These are phyloP conservation scores for Gypsophila paniculata DNA, from an alignment of 179 eudicot genomes.

Conservation along the genomic window DNA sequence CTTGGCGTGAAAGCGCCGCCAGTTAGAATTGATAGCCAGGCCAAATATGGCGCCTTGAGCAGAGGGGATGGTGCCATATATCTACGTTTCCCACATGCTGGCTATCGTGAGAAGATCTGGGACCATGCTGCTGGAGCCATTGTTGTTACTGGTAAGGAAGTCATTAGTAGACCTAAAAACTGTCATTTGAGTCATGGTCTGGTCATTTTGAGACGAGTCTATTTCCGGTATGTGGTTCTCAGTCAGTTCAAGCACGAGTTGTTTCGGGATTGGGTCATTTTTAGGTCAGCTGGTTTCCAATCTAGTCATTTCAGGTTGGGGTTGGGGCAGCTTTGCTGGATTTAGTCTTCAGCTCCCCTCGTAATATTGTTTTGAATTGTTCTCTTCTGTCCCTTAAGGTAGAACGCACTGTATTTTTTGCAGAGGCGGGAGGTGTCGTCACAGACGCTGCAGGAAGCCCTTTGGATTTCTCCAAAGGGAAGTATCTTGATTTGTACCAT, in stretches of 20 bases:
- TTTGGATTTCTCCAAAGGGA: slow-evolving; percentile 85
- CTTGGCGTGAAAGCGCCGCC: slow-evolving; percentile 97
- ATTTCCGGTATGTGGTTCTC: no score
- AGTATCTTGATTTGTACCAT: slow-evolving; percentile 73
- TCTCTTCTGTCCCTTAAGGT: background rate
- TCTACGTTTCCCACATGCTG: slow-evolving; percentile 88
- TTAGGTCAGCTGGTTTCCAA: no score
- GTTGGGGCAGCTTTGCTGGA: no score
- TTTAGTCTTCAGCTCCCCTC: no score
- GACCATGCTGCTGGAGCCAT: slow-evolving; percentile 97
- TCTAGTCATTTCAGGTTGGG: no score
- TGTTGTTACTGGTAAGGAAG: slow-evolving; percentile 71
- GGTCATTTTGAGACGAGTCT: no score
- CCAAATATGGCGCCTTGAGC: slow-evolving; percentile 91
- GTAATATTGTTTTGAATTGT: no score
- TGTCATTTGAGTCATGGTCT: background rate
- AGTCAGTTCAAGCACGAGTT: no score
- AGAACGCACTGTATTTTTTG: slow-evolving; percentile 14
- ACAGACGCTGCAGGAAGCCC: slow-evolving; percentile 91
- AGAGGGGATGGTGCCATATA: slow-evolving; percentile 99
- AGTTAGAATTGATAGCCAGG: slow-evolving; percentile 97
- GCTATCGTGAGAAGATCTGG: slow-evolving; percentile 96
- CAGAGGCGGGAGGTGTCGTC: slow-evolving; percentile 96
- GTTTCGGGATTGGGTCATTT: no score
- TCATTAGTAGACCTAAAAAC: background rate